A percentile compares a stretch with the other conserved stretches of the same genome.
Conservation (phyloP, 2,329 filamentous ascomycete genomes). For the Penicillium sp. region DNA sequence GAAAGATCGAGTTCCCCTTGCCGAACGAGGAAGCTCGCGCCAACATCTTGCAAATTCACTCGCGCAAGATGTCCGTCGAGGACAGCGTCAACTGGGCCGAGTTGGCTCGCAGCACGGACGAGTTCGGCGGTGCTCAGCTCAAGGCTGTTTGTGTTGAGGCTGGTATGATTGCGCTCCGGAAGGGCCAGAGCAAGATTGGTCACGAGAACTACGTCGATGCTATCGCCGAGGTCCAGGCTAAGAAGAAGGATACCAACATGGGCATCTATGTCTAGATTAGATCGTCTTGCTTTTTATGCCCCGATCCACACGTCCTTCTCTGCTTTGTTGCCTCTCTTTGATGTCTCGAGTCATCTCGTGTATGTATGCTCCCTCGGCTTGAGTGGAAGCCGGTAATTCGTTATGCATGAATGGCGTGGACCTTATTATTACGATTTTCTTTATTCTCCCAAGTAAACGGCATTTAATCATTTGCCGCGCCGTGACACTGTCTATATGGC, state of each 20-base stretch:
- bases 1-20: conserved; percentile 96
- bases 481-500: background rate
- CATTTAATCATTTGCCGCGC: background rate
- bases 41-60: conserved; percentile 95
- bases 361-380: conserved; percentile 15
- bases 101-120: conserved; percentile 89
- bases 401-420: conserved; percentile 11
- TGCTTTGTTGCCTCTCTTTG: background rate
- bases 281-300: conserved; percentile 7
- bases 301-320: background rate
- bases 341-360: conserved; percentile 14
- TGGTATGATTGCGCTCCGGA: conserved; percentile 94
- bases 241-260: conserved; percentile 74
- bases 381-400: conserved; percentile 16
- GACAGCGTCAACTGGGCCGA: conserved; percentile 91
- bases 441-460: background rate
- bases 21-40: conserved; percentile 96
- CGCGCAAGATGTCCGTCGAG: conserved; percentile 94
- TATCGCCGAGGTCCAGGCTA: conserved; percentile 75
- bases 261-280: conserved; percentile 37
- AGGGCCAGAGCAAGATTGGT: conserved; percentile 89
- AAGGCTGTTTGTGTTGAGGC: conserved; percentile 98
- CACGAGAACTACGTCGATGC: conserved; percentile 99
- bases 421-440: background rate
- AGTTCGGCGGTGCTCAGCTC: conserved; percentile 94